phyloP scores from a whole-genome alignment of 768 basidiomycete species.

The Pholiota microspora region DNA sequence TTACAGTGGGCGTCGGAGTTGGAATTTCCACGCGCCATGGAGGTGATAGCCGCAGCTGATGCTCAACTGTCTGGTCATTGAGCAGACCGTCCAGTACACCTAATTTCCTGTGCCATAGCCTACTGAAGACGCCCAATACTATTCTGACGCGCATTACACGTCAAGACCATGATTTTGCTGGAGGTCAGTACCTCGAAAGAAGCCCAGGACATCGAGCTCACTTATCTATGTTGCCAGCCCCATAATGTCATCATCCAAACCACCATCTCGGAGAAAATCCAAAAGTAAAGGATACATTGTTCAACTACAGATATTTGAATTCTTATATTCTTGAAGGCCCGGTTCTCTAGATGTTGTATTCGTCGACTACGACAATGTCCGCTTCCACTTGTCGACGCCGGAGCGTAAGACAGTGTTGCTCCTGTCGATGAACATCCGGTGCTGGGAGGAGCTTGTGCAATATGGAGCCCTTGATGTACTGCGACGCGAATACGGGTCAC shows the following conservation, averaged over 20 bases:
- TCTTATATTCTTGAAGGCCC: conserved; percentile 54
- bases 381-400: conserved; percentile 90
- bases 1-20: neutral
- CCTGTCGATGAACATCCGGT: conserved; percentile 95
- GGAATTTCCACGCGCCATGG: neutral
- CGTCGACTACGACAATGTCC: conserved; percentile 96
- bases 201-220: neutral
- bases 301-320: neutral
- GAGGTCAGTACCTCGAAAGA: neutral
- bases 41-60: no score
- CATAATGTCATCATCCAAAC: conserved; percentile 70
- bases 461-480: conserved; percentile 86
- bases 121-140: no score
- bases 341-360: conserved; percentile 92
- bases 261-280: conserved; percentile 81
- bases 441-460: conserved; percentile 90
- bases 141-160: neutral
- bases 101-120: neutral
- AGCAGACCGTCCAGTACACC: neutral
- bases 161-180: conserved; percentile 2
- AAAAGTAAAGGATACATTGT: conserved; percentile 52
- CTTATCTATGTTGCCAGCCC: neutral
- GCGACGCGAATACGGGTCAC: conserved; percentile 76
- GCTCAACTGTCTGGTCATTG: neutral
- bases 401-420: conserved; percentile 78